phyloP scores from a whole-genome alignment of 192 early-diverging fungal species.

The Diversispora epigaea region DNA sequence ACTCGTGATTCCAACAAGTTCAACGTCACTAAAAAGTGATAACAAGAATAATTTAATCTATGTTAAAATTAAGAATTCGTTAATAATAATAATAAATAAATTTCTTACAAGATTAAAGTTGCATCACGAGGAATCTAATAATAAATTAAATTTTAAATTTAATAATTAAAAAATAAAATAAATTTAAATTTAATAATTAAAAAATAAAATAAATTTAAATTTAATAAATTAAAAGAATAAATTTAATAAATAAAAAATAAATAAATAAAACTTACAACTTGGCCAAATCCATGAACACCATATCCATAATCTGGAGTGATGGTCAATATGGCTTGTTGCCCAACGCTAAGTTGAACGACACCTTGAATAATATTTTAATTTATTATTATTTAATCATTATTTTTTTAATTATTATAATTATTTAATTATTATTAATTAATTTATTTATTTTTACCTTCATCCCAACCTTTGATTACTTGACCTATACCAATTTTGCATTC shows the following conservation, averaged over 20 bases:
- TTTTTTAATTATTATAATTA: neutral
- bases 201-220: neutral
- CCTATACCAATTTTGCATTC: slow-evolving; percentile 87
- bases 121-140: too few relatives aligned
- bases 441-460: slow-evolving; percentile 48
- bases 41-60: neutral
- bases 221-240: neutral
- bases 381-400: neutral
- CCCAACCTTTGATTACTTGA: slow-evolving; percentile 83
- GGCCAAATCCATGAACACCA: slow-evolving; percentile 31
- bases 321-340: slow-evolving; percentile 80
- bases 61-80: neutral
- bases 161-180: too few relatives aligned
- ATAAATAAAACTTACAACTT: neutral
- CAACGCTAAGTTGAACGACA: slow-evolving; percentile 91
- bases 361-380: slow-evolving; percentile 41
- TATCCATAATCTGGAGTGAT: slow-evolving; percentile 86
- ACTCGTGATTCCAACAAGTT: slow-evolving; percentile 25
- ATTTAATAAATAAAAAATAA: neutral
- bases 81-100: neutral
- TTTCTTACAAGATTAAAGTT: too few relatives aligned
- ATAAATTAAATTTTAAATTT: too few relatives aligned
- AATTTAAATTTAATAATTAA: neutral
- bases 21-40: slow-evolving; percentile 18
- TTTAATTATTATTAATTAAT: neutral